These are phyloP conservation scores for Scutellaria barbata DNA, from an alignment of 257 asterid species.

Conservation along the genomic window DNA sequence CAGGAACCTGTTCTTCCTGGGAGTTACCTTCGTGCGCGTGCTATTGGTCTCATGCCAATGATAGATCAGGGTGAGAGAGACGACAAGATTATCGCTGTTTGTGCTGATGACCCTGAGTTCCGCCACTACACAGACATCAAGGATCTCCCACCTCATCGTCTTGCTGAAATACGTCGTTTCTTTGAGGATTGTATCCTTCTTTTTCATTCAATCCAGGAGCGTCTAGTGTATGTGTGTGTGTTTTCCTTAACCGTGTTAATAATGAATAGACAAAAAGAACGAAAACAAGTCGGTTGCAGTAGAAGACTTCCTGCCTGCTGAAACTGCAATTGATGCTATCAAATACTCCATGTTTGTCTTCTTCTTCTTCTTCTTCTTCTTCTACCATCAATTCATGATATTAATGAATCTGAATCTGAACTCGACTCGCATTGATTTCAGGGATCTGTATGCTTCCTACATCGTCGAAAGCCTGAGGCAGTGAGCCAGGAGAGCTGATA, in stretches of 20 bases:
- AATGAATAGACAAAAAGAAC: conserved; percentile 70
- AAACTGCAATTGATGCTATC: conserved; percentile 70
- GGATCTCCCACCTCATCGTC: conserved; percentile 87
- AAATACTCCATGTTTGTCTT: conserved; percentile 71
- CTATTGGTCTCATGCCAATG: conserved; percentile 98
- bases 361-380: not conserved
- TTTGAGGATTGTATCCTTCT: conserved; percentile 91
- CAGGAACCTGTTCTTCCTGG: conserved; percentile 97
- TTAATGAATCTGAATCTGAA: not conserved
- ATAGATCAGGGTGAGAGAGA: conserved; percentile 98
- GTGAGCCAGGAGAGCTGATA: conserved; percentile 37
- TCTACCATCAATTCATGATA: not conserved
- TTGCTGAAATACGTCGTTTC: conserved; percentile 93
- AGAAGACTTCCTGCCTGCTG: conserved; percentile 83
- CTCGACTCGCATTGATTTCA: conserved; percentile 35
- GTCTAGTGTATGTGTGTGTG: not conserved
- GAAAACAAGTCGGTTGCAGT: conserved; percentile 87
- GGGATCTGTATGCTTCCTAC: conserved; percentile 88
- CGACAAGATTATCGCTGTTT: conserved; percentile 91
- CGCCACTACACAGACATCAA: conserved; percentile 75
- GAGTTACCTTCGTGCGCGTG: conserved; percentile 90
- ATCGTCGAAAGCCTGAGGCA: conserved; percentile 80
- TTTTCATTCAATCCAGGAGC: not conserved
- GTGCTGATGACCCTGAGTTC: conserved; percentile 91
- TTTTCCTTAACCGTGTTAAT: conserved; percentile 43